Percentiles rank a stretch among this genome's conserved stretches.
phyloP scores from a whole-genome alignment of 2,329 filamentous ascomycete species.

The Trichoderma polysporum region DNA sequence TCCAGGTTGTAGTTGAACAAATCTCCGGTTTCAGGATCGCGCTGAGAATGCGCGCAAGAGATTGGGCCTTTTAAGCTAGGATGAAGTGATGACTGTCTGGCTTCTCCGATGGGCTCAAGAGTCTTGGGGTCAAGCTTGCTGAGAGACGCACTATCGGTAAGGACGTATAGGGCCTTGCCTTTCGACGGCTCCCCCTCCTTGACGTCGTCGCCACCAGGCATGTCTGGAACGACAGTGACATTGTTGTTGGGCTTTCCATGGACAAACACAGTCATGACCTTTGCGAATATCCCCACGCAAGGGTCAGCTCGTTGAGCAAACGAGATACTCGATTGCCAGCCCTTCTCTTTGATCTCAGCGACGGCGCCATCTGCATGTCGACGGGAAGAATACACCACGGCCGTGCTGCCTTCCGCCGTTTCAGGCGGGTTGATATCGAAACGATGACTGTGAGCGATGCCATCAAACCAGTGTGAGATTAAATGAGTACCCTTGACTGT shows the following conservation, averaged over 20 bases:
- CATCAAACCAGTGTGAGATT: slow-evolving; percentile 79
- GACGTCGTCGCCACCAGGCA: slow-evolving; percentile 49
- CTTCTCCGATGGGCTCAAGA: slow-evolving; percentile 68
- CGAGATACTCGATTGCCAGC: slow-evolving; percentile 54
- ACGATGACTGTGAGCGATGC: slow-evolving; percentile 67
- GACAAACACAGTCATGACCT: slow-evolving; percentile 63
- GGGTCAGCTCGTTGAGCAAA: slow-evolving; percentile 75
- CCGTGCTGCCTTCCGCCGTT: slow-evolving; percentile 27
- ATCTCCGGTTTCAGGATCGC: slow-evolving; percentile 71
- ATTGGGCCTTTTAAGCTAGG: slow-evolving; percentile 65
- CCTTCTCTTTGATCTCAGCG: slow-evolving; percentile 59
- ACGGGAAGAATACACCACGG: slow-evolving; percentile 69
- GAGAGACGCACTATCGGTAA: slow-evolving; percentile 52
- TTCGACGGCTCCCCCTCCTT: slow-evolving; percentile 25
- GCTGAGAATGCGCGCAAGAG: slow-evolving; percentile 69
- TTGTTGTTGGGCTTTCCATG: slow-evolving; percentile 50
- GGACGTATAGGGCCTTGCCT: slow-evolving; percentile 23
- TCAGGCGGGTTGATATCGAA: slow-evolving; percentile 62
- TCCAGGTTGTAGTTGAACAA: slow-evolving; percentile 81
- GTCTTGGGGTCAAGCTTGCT: slow-evolving; percentile 68
- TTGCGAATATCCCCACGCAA: slow-evolving; percentile 70
- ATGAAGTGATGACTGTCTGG: slow-evolving; percentile 61
- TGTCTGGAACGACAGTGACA: slow-evolving; percentile 64
- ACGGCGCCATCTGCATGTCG: slow-evolving; percentile 65
- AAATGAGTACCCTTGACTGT: slow-evolving; percentile 59